phyloP scores from a whole-genome alignment of 805 yeast species.

The Lipomyces orientalis region DNA sequence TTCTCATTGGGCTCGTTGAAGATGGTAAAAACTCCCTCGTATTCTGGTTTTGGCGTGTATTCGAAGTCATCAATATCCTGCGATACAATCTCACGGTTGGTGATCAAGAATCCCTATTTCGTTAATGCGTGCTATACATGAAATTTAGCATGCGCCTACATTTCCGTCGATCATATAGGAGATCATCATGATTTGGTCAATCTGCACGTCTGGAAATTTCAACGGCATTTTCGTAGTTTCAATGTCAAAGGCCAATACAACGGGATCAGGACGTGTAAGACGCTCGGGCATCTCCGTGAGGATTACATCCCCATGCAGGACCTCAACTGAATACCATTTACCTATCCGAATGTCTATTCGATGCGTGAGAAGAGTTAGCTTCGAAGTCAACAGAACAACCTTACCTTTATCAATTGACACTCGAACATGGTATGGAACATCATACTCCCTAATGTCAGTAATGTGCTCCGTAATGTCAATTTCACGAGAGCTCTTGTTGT shows the following conservation, averaged over 20 bases:
- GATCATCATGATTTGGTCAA: slow-evolving; percentile 97
- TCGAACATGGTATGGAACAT: slow-evolving; percentile 95
- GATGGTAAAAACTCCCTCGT: slow-evolving; percentile 84
- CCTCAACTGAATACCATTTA: slow-evolving; percentile 88
- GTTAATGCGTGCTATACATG: background rate
- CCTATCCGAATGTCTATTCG: slow-evolving; percentile 75
- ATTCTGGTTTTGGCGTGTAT: slow-evolving; percentile 96
- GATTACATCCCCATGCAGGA: slow-evolving; percentile 59
- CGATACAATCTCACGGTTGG: slow-evolving; percentile 91
- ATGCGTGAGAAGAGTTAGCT: background rate
- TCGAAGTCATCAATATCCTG: slow-evolving; percentile 97
- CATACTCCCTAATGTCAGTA: slow-evolving; percentile 88
- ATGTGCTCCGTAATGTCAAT: slow-evolving; percentile 65
- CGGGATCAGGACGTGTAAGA: slow-evolving; percentile 96
- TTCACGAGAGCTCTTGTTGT: slow-evolving; percentile 32
- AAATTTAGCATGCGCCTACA: slow-evolving; percentile 5
- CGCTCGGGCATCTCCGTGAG: slow-evolving; percentile 69
- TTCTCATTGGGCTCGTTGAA: slow-evolving; percentile 90
- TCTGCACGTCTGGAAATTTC: slow-evolving; percentile 89
- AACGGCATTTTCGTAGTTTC: slow-evolving; percentile 97
- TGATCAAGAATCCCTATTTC: slow-evolving; percentile 74
- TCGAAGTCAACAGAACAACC: background rate
- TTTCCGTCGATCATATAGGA: slow-evolving; percentile 99
- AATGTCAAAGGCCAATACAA: slow-evolving; percentile 93
- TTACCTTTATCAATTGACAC: slow-evolving; percentile 82